phyloP scores from a whole-genome alignment of 345 rosid species.

The Lumnitzera racemosa region DNA sequence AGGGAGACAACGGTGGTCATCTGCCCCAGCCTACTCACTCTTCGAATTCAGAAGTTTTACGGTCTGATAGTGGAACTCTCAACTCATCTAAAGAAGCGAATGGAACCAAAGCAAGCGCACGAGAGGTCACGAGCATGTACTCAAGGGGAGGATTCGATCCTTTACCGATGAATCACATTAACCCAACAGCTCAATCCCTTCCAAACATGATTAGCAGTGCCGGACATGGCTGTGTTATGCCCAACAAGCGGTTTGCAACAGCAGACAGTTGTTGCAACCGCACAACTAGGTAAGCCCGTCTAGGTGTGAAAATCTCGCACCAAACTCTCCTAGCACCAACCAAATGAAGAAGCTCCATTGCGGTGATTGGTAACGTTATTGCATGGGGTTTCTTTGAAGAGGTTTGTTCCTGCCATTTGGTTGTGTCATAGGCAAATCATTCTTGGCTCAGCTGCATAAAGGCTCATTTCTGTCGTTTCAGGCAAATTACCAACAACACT shows the following conservation, averaged over 20 bases:
- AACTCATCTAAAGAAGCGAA: slow-evolving; percentile 4
- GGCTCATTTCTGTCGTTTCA: slow-evolving; percentile 1
- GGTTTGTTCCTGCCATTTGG: slow-evolving; percentile 1
- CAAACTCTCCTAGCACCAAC: slow-evolving; percentile 6
- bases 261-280: slow-evolving; percentile 10
- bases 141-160: not conserved
- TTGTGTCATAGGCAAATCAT: slow-evolving; percentile 14
- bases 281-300: slow-evolving; percentile 1
- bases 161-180: not conserved
- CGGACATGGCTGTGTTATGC: not conserved
- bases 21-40: not conserved
- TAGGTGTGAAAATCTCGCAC: not conserved
- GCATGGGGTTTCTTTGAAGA: slow-evolving; percentile 2
- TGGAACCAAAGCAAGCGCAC: not conserved
- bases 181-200: not conserved
- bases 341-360: slow-evolving; percentile 2
- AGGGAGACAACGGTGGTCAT: not conserved
- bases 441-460: slow-evolving; percentile 11
- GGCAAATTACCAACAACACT: not conserved
- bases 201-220: not conserved
- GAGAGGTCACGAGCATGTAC: slow-evolving; percentile 12
- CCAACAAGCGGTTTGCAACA: slow-evolving; percentile 6
- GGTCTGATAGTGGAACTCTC: slow-evolving; percentile 1
- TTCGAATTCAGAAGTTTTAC: slow-evolving; percentile 6
- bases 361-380: not conserved